phyloP scores from a whole-genome alignment of 345 rosid genomes.

The Acer negundo region DNA sequence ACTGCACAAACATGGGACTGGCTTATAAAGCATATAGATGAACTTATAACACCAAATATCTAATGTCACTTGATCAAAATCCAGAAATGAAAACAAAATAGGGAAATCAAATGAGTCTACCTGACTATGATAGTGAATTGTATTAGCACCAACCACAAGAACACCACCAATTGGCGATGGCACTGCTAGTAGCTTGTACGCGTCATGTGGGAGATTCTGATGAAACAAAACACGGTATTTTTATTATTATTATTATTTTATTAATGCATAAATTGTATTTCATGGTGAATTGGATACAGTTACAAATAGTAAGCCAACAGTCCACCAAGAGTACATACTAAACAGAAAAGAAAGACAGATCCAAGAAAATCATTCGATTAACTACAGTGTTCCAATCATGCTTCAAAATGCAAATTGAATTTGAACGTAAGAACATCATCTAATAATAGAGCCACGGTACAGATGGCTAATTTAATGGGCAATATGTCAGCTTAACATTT shows the following conservation, averaged over 20 bases:
- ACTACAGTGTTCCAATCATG: conserved; percentile 7
- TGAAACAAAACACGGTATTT: background rate
- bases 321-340: background rate
- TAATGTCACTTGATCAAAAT: conserved; percentile 4
- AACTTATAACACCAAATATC: conserved; percentile 19
- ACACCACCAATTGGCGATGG: conserved; percentile 98
- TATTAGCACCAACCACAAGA: conserved; percentile 81
- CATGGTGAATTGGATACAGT: background rate
- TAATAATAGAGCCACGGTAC: background rate
- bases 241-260: background rate
- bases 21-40: conserved; percentile 6
- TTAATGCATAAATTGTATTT: background rate
- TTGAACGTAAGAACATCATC: conserved; percentile 12
- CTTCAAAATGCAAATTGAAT: conserved; percentile 16
- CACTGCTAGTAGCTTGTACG: conserved; percentile 93
- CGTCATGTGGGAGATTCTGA: conserved; percentile 97
- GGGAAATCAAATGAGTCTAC: conserved; percentile 36
- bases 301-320: background rate
- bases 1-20: conserved; percentile 56
- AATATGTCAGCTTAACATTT: background rate
- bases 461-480: background rate
- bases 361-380: background rate
- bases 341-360: background rate
- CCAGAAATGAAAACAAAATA: background rate
- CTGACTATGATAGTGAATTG: conserved; percentile 95